These are phyloP conservation scores for Boechera stricta DNA, from an alignment of 345 rosid genomes.

Conservation along the genomic window DNA sequence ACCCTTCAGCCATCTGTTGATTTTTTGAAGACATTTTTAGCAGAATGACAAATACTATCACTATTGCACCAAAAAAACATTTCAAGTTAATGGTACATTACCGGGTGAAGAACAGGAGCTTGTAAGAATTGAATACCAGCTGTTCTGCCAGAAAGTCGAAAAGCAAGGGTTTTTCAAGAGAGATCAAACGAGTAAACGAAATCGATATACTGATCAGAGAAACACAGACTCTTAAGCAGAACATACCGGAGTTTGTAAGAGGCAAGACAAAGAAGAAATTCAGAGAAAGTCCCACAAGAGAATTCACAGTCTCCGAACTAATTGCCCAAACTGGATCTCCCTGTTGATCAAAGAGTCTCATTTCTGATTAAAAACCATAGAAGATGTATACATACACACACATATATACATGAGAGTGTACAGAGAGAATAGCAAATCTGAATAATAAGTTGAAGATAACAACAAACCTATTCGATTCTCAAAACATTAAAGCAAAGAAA, in stretches of 20 bases:
- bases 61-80: neutral
- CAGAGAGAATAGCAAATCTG: neutral
- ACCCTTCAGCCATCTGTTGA: constrained; percentile 82
- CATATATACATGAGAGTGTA: neutral
- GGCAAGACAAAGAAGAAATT: constrained; percentile 97
- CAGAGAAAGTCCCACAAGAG: constrained; percentile 78
- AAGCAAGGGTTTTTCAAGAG: constrained; percentile 32
- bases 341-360: constrained; percentile 46
- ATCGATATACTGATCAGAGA: neutral
- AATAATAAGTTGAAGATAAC: neutral
- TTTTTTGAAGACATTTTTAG: constrained; percentile 7
- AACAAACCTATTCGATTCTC: neutral
- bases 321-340: constrained; percentile 97
- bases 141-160: constrained; percentile 64
- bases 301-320: constrained; percentile 71
- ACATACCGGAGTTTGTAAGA: constrained; percentile 68
- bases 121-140: constrained; percentile 71
- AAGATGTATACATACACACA: neutral
- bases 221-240: neutral
- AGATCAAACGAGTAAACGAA: neutral
- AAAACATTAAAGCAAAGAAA: neutral
- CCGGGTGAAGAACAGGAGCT: constrained; percentile 91
- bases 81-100: constrained; percentile 44
- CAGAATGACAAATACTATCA: neutral
- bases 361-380: neutral